Base-by-base conservation (phyloP, 2,329 filamentous ascomycete genomes). In the Ophiocordyceps camponoti-leonardi region DNA sequence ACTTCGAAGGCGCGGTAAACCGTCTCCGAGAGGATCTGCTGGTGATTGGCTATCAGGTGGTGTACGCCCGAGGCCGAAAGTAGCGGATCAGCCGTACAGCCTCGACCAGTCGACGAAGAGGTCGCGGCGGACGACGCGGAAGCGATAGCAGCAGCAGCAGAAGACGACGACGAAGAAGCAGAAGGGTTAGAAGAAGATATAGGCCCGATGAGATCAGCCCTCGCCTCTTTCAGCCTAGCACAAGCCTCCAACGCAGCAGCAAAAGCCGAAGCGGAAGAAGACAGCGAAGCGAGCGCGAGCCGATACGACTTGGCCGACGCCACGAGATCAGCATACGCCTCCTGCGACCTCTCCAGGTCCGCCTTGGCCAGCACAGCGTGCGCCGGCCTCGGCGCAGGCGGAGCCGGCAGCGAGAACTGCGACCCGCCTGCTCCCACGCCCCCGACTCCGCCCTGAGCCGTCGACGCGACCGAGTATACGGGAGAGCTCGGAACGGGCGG, bases 1-100 rank as follows among this genome's bases (percentile, higher is more conserved):
- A 82, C 77, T 60, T 83, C 79, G 57, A 83, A 82, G 48, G 68
- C 70, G 46, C 78, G 69, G 60, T 83, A 82, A 10, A 83, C 75
- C 0, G 77, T 81, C 61, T 83, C 79, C 50, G 71, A 75, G 4
- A 83, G 69, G 53, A 83, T 82, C 56, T 81, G 77, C 58, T 81
- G 75, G 64, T 83, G 79, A 61, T 82, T 83, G 42, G 78, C 78
- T 47, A 81, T 67, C 19, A 83, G 67, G 54, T 82, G 76, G 56
- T 83, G 79, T 39, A 82, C 68, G 33, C 79, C 79, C 31, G 75
- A 73, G 13, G 77, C 73, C 28, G 75, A 70, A 48, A 83, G 64
- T 41, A 83, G 65, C 45, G 69, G 68, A 59, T 81, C 77, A 16
- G 77, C 78, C 1, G 78, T 81, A 61, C 77, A 81, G 33, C 67